These are phyloP conservation scores for Clavispora carvajalis DNA, from an alignment of 805 yeast species.

Conservation along the genomic window DNA sequence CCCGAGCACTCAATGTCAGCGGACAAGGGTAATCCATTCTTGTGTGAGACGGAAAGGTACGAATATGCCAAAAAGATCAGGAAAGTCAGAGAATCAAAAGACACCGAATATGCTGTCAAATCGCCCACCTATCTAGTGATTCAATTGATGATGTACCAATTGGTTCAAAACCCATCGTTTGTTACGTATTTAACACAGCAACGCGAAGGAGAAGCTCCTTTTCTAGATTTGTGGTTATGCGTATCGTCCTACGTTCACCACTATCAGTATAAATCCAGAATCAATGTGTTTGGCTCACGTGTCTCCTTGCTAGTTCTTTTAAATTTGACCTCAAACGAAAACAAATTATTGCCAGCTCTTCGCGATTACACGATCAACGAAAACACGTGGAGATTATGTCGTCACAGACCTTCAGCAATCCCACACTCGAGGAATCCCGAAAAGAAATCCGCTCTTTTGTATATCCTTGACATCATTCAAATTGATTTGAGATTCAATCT, in stretches of 20 bases:
- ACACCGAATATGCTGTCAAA: not conserved
- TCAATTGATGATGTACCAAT: slow-evolving; percentile 6
- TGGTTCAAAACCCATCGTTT: slow-evolving; percentile 8
- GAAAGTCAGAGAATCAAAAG: not conserved
- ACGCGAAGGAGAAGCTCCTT: not conserved
- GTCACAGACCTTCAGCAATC: slow-evolving; percentile 32
- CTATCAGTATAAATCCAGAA: slow-evolving; percentile 29
- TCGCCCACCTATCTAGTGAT: slow-evolving; percentile 11
- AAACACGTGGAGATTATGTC: slow-evolving; percentile 39
- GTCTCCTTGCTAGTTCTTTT: slow-evolving; percentile 23
- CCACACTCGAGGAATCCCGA: slow-evolving; percentile 15
- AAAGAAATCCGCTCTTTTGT: slow-evolving; percentile 26
- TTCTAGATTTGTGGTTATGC: slow-evolving; percentile 30
- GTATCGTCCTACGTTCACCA: slow-evolving; percentile 34
- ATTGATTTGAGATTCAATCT: slow-evolving; percentile 30
- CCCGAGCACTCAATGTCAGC: not conserved
- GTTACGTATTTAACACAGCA: slow-evolving; percentile 1
- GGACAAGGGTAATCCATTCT: not conserved
- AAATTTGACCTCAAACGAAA: slow-evolving; percentile 17
- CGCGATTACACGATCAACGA: slow-evolving; percentile 22
- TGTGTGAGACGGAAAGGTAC: not conserved
- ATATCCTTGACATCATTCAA: slow-evolving; percentile 12
- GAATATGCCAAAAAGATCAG: slow-evolving; percentile 1
- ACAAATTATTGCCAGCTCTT: slow-evolving; percentile 1
- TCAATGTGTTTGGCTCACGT: slow-evolving; percentile 21